A percentile compares a stretch with the other conserved stretches of the same genome.
phyloP scores from a whole-genome alignment of 1,284 basidiomycete species.

The Ustilago esculenta region DNA sequence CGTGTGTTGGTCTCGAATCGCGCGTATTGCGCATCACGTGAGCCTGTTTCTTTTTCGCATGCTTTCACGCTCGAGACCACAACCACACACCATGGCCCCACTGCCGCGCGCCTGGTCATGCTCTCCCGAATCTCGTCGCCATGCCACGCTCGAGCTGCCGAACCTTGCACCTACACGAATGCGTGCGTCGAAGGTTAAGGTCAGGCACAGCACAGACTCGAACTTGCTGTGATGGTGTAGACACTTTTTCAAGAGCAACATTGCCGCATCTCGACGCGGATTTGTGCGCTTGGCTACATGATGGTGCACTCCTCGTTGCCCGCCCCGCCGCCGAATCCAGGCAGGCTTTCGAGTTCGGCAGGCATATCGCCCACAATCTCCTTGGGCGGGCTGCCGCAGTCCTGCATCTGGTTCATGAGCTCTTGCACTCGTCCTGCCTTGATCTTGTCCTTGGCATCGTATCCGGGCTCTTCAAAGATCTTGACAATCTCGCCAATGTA shows the following conservation, averaged over 20 bases:
- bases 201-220: too few species aligned
- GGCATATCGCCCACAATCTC: slow-evolving; percentile 93
- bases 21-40: slow-evolving; percentile 31
- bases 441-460: slow-evolving; percentile 73
- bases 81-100: too few species aligned
- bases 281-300: slow-evolving; percentile 41
- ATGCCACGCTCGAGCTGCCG: too few species aligned
- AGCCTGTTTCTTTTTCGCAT: slow-evolving; percentile 6
- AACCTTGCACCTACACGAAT: too few species aligned
- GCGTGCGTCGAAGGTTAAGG: too few species aligned
- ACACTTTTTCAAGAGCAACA: too few species aligned
- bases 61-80: slow-evolving; percentile 17
- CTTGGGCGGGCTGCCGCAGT: slow-evolving; percentile 83
- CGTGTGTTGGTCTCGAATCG: slow-evolving; percentile 26
- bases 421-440: slow-evolving; percentile 73
- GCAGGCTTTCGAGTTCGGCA: slow-evolving; percentile 70
- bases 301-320: slow-evolving; percentile 55
- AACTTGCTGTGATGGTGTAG: too few species aligned
- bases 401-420: slow-evolving; percentile 87
- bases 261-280: neutral
- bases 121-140: too few species aligned
- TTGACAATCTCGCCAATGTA: slow-evolving; percentile 77
- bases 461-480: slow-evolving; percentile 75
- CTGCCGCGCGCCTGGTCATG: too few species aligned
- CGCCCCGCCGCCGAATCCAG: slow-evolving; percentile 41